phyloP scores from a whole-genome alignment of 73 alveolate species.

The Tetrahymena elliotti region DNA sequence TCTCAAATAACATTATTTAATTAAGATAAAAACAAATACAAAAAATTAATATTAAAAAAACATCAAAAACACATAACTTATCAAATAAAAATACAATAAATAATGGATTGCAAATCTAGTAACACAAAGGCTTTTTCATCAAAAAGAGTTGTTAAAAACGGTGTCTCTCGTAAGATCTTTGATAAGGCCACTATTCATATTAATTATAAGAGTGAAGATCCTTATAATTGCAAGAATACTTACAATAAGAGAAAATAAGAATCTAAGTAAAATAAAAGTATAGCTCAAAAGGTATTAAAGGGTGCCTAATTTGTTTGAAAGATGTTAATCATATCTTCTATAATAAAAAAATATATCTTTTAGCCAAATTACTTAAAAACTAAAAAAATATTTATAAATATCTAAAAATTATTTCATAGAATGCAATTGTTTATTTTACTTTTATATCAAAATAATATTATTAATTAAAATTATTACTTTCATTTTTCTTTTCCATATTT shows the following conservation, averaged over 20 bases:
- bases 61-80: not conserved
- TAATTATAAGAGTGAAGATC: not conserved
- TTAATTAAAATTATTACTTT: no score
- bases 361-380: no score
- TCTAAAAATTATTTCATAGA: no score
- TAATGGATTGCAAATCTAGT: not conserved
- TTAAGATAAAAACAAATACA: not conserved
- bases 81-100: not conserved
- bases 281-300: not conserved
- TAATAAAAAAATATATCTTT: no score
- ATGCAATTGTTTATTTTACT: no score
- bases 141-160: not conserved
- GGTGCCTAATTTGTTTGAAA: not conserved
- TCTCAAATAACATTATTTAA: no score
- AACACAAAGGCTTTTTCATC: not conserved
- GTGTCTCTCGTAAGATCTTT: not conserved
- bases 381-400: no score
- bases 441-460: no score
- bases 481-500: no score
- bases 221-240: not conserved
- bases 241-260: not conserved
- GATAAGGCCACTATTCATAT: not conserved
- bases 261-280: not conserved
- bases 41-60: not conserved
- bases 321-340: not conserved